Evolutionary conservation across 495 filamentous ascomycete species (phyloP).

Genomic region (Xylaria intraflava): DNA sequence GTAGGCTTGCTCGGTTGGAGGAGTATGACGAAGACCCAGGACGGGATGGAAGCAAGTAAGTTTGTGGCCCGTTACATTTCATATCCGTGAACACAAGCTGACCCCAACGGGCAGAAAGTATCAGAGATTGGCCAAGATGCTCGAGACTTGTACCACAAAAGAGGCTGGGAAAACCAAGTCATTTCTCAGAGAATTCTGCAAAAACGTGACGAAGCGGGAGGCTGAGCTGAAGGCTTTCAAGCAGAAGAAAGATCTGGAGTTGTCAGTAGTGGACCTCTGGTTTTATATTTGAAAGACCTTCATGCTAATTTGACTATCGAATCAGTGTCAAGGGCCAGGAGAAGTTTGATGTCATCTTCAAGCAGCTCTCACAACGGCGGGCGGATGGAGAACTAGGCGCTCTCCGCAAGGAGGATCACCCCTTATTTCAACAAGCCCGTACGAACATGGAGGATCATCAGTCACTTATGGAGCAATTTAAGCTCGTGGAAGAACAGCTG

Average conservation of each 20-base stretch:
- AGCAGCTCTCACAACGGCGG: slow-evolving; percentile 3
- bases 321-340: slow-evolving; percentile 9
- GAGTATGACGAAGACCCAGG: slow-evolving; percentile 35
- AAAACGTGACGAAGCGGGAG: slow-evolving; percentile 10
- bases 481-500: slow-evolving; percentile 18
- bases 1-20: slow-evolving; percentile 20
- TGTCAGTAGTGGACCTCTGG: slow-evolving; percentile 13
- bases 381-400: neutral
- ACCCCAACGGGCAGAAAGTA: slow-evolving; percentile 15
- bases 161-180: slow-evolving; percentile 25
- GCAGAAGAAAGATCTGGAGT: slow-evolving; percentile 13
- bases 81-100: neutral
- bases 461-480: slow-evolving; percentile 19
- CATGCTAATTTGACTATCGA: neutral
- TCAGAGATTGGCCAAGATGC: slow-evolving; percentile 19
- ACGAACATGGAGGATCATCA: slow-evolving; percentile 8
- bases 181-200: slow-evolving; percentile 24
- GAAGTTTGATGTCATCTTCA: slow-evolving; percentile 2
- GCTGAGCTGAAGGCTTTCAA: slow-evolving; percentile 11
- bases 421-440: slow-evolving; percentile 15
- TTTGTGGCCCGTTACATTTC: neutral
- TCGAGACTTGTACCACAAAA: slow-evolving; percentile 14
- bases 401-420: slow-evolving; percentile 16
- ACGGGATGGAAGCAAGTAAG: slow-evolving; percentile 28
- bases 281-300: neutral